phyloP scores from a whole-genome alignment of 495 filamentous ascomycete genomes.

The Xylaria nigripes region DNA sequence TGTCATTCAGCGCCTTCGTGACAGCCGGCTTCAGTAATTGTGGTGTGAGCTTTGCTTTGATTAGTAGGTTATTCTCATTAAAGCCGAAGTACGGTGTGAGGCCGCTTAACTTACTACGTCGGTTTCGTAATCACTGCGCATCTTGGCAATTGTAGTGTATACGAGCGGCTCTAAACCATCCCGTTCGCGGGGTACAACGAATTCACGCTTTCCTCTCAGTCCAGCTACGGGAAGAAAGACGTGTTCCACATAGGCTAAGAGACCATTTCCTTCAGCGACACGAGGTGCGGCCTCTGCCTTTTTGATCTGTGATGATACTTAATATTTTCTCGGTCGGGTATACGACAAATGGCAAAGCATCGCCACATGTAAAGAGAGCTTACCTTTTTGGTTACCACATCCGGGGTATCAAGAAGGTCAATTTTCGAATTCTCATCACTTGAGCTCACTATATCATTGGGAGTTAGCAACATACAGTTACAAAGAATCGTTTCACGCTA shows the following conservation, averaged over 20 bases:
- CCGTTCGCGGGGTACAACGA: constrained; percentile 49
- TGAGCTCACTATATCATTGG: constrained; percentile 30
- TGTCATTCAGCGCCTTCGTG: constrained; percentile 54
- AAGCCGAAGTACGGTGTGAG: background rate
- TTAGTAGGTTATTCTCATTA: constrained; percentile 10
- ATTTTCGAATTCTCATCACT: constrained; percentile 72
- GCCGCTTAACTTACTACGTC: constrained; percentile 56
- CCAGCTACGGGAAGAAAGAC: constrained; percentile 66
- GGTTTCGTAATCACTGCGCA: constrained; percentile 70
- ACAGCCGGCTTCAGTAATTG: constrained; percentile 77
- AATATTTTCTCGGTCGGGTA: background rate
- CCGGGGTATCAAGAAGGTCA: constrained; percentile 73
- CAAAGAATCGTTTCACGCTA: background rate
- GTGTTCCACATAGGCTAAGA: constrained; percentile 74
- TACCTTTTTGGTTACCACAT: constrained; percentile 59
- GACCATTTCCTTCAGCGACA: constrained; percentile 74
- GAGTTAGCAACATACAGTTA: background rate
- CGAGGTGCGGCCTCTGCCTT: constrained; percentile 72
- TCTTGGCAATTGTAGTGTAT: constrained; percentile 60
- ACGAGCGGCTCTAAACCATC: constrained; percentile 64
- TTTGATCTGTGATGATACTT: constrained; percentile 39
- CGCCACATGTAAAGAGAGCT: background rate
- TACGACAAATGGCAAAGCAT: background rate
- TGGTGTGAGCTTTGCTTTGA: constrained; percentile 57
- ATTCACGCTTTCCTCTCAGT: constrained; percentile 44